These are phyloP conservation scores for Neofusicoccum parvum DNA, from an alignment of 2,329 filamentous ascomycete species.

Conservation along the genomic window DNA sequence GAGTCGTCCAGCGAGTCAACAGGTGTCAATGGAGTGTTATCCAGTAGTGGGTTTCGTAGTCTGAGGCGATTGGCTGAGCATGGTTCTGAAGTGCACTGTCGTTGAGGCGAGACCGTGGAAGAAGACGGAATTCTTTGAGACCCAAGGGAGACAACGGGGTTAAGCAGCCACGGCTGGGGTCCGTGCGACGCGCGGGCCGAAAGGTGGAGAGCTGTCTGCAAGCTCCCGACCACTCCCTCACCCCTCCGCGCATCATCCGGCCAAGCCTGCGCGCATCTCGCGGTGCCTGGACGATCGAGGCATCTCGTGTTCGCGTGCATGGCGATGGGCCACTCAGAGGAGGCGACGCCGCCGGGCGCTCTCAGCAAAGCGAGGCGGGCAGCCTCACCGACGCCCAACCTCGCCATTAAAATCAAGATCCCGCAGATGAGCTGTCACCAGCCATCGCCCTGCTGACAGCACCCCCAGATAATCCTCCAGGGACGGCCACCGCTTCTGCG, in stretches of 20 bases:
- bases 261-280: neutral
- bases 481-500: neutral
- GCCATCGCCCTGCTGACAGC: conserved; percentile 10
- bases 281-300: conserved; percentile 6
- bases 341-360: neutral
- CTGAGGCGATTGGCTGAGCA: neutral
- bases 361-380: neutral
- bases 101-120: too few species aligned
- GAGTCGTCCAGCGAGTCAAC: neutral
- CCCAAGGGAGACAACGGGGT: too few species aligned
- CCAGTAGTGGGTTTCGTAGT: neutral
- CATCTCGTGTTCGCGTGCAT: neutral
- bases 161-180: neutral
- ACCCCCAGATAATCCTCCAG: neutral
- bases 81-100: too few species aligned
- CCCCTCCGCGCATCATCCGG: conserved; percentile 15
- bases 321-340: neutral
- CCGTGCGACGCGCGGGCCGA: conserved; percentile 7
- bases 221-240: neutral
- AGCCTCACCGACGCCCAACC: conserved; percentile 11
- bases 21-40: neutral
- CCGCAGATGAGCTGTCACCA: conserved; percentile 9
- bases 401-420: conserved; percentile 15
- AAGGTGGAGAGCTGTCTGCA: conserved; percentile 2
- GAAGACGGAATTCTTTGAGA: too few species aligned